Conservation (phyloP, 148 eudicot genomes). For the Suaeda aralocaspica region DNA sequence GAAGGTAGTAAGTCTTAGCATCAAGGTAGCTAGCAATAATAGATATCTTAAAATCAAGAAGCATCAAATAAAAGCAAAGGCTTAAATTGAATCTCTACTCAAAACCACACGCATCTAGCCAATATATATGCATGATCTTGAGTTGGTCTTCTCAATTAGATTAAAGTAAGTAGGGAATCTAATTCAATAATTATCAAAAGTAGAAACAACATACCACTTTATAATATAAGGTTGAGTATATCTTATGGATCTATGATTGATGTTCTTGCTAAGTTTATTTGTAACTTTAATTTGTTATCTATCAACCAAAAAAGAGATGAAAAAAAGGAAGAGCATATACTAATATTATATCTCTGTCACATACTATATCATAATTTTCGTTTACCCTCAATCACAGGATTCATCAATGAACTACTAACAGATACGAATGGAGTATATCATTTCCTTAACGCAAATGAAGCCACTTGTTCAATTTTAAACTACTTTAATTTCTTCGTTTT, state of each 20-base stretch:
- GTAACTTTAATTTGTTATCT: neutral
- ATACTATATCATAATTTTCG: too few relatives aligned
- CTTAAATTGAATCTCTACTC: neutral
- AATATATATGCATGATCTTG: neutral
- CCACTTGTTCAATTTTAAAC: too few relatives aligned
- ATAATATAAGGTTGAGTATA: too few relatives aligned
- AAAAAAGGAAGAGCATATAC: neutral
- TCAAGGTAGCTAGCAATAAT: neutral
- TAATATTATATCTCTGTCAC: neutral
- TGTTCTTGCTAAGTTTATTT: neutral
- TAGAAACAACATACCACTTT: neutral
- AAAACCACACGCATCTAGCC: neutral
- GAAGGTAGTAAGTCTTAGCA: too few relatives aligned
- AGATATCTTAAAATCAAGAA: too few relatives aligned
- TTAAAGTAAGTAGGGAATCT: neutral
- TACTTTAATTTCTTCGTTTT: too few relatives aligned
- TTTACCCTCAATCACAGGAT: too few relatives aligned
- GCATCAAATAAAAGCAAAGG: too few relatives aligned
- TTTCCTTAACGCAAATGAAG: too few relatives aligned
- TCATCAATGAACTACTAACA: too few relatives aligned
- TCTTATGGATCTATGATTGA: neutral
- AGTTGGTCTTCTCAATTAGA: too few relatives aligned
- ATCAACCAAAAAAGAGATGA: neutral
- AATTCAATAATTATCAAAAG: neutral
- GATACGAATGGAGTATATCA: too few relatives aligned